Evolutionary conservation across 2,329 filamentous ascomycete genomes (phyloP), one percentile per base, ranked within the genome.

Genomic region (Iodosphaeria phyllophila): DNA sequence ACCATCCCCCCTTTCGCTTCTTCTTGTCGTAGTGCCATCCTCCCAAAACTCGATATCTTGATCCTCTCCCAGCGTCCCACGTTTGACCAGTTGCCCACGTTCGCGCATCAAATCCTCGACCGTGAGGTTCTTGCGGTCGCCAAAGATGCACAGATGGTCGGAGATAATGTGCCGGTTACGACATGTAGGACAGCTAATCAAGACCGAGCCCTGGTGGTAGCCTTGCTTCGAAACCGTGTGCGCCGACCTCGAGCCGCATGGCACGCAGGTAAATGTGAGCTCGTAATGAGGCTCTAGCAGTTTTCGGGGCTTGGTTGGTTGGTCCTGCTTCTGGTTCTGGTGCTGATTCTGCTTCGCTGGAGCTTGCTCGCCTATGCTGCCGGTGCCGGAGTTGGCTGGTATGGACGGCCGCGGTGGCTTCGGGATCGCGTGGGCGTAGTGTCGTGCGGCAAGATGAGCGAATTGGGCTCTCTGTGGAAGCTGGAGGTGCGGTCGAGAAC

Each of bases 31-130:
- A 3, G 54, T 51, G 10, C 72, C 69, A 35, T 92, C 79, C 16
- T 78, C 74, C 75, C 83, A 92, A 37, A 93, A 89, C 47, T 95
- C 86, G 23, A 93, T 54, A 44, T 92, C 78, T n/a, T 80, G 82
- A 35, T 84, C 73, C 35, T 71, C 66, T 25, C 75, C 69, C 16
- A 84, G 43, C 15, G 64, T 67, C 11, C 79, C 76, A 31, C 67
- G 67, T 56, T 74, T 78, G 30, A 86, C 63, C 2, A 78, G 51
- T 34, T 71, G 64, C 5, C 84, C 86, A 42, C 75, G 75, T 35
- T 82, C 71, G 30, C 60, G 56, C 54, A 89, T 65, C 24, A 95
- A 50, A 32, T 86, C 74, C 47, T 91, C 77, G 16, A 89, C 54
- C 0, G 77, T 83, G 29, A 77, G 48, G n/a, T n/a, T n/a, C 28